A percentile compares a stretch with the other conserved stretches of the same genome.
phyloP scores from a whole-genome alignment of 2,329 filamentous ascomycete species.

The Phialocephala subalpina region DNA sequence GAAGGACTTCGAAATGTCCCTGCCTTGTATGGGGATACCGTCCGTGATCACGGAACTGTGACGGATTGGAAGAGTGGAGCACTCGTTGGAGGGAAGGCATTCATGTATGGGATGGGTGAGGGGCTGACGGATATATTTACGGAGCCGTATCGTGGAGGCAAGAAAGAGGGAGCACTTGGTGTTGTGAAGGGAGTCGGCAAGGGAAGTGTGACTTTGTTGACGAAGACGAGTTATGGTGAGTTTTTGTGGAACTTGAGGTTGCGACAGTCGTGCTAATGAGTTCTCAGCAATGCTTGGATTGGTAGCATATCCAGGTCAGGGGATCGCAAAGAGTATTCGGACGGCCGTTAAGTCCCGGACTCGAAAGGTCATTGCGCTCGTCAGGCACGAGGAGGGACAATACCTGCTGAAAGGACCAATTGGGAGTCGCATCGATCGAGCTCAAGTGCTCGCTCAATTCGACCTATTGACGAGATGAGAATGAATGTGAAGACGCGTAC shows the following conservation, averaged over 20 bases:
- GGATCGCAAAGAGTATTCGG: conserved; percentile 26
- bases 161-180: conserved; percentile 26
- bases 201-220: conserved; percentile 18
- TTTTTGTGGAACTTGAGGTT: background rate
- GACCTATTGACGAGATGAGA: background rate
- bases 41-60: conserved; percentile 81
- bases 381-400: conserved; percentile 18
- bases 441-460: background rate
- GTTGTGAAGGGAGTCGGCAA: conserved; percentile 28
- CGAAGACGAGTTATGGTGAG: conserved; percentile 21
- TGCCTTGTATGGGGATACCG: conserved; percentile 72
- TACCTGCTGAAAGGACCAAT: conserved; percentile 16
- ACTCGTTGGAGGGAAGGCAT: conserved; percentile 71
- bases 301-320: conserved; percentile 30
- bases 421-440: background rate
- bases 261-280: background rate
- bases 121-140: conserved; percentile 28
- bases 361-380: conserved; percentile 11
- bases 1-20: conserved; percentile 62
- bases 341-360: conserved; percentile 19
- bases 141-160: conserved; percentile 26
- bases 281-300: conserved; percentile 20
- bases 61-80: conserved; percentile 78
- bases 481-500: background rate
- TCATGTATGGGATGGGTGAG: conserved; percentile 24